phyloP scores from a whole-genome alignment of 2,329 filamentous ascomycete species.

The Calonectria pseudoreteaudii region DNA sequence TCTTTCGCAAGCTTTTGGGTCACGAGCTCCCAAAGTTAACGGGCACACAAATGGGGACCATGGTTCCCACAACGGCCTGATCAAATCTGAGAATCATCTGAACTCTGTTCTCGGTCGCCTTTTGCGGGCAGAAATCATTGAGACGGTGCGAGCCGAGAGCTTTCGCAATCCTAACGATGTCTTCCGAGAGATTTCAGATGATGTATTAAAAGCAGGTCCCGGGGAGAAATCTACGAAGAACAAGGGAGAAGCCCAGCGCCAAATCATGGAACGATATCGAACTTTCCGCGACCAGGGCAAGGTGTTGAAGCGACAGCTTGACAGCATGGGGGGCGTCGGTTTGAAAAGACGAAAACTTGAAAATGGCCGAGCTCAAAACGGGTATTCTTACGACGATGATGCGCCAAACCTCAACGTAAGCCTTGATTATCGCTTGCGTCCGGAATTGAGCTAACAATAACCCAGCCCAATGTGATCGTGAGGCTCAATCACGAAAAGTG shows the following conservation, averaged over 20 bases:
- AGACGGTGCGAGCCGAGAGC: conserved; percentile 68
- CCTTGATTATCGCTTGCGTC: conserved; percentile 14
- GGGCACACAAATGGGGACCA: conserved; percentile 50
- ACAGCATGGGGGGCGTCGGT: conserved; percentile 52
- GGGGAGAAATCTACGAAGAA: conserved; percentile 67
- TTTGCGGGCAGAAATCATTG: conserved; percentile 75
- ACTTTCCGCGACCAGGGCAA: conserved; percentile 66
- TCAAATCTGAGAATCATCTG: conserved; percentile 61
- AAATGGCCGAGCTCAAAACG: conserved; percentile 54
- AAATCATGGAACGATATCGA: conserved; percentile 65
- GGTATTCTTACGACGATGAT: conserved; percentile 49
- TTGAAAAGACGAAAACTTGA: conserved; percentile 68
- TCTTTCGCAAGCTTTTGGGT: conserved; percentile 71
- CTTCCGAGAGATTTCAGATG: conserved; percentile 70
- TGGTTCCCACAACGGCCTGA: conserved; percentile 48
- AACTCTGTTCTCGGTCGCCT: conserved; percentile 64
- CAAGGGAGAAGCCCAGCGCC: conserved; percentile 70
- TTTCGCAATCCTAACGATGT: conserved; percentile 73
- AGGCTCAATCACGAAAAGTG: conserved; percentile 89
- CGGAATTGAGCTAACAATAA: conserved; percentile 42
- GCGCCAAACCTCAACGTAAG: conserved; percentile 66
- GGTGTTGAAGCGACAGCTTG: conserved; percentile 63
- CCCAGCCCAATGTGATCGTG: conserved; percentile 77
- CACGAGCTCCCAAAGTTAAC: conserved; percentile 50
- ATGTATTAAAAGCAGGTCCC: conserved; percentile 64